phyloP scores from a whole-genome alignment of 495 filamentous ascomycete genomes.

The Lophiotrema nucula region DNA sequence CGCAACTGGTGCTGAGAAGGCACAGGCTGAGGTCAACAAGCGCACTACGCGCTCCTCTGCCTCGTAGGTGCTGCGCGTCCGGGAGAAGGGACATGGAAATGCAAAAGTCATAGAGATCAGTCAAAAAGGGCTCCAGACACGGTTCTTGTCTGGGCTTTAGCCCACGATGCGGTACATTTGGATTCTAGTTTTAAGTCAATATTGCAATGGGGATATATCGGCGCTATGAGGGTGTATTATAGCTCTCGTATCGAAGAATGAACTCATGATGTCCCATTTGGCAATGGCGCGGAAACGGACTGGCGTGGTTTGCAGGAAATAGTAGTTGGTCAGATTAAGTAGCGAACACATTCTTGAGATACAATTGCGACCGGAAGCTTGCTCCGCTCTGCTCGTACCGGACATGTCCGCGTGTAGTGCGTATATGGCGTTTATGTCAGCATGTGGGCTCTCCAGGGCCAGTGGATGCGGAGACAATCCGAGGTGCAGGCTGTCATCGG shows the following conservation, averaged over 20 bases:
- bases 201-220: conserved; percentile 1
- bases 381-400: too few relatives aligned
- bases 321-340: too few relatives aligned
- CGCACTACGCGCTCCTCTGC: conserved; percentile 51
- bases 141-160: not conserved
- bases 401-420: too few relatives aligned
- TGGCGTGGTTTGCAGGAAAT: not conserved
- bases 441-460: too few relatives aligned
- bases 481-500: too few relatives aligned
- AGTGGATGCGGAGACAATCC: too few relatives aligned
- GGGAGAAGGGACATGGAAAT: not conserved
- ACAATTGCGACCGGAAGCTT: too few relatives aligned
- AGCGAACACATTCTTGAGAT: too few relatives aligned
- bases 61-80: conserved; percentile 15
- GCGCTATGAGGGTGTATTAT: conserved; percentile 33
- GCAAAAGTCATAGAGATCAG: not conserved
- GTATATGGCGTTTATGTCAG: too few relatives aligned
- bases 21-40: conserved; percentile 58
- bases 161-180: conserved; percentile 8
- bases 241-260: conserved; percentile 28
- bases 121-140: conserved; percentile 14
- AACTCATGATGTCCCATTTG: conserved; percentile 5
- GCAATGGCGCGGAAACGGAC: not conserved
- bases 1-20: conserved; percentile 56
- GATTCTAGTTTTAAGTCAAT: conserved; percentile 4